These are phyloP conservation scores for Rubia peregrina DNA, from an alignment of 305 asterid species.

Conservation along the genomic window DNA sequence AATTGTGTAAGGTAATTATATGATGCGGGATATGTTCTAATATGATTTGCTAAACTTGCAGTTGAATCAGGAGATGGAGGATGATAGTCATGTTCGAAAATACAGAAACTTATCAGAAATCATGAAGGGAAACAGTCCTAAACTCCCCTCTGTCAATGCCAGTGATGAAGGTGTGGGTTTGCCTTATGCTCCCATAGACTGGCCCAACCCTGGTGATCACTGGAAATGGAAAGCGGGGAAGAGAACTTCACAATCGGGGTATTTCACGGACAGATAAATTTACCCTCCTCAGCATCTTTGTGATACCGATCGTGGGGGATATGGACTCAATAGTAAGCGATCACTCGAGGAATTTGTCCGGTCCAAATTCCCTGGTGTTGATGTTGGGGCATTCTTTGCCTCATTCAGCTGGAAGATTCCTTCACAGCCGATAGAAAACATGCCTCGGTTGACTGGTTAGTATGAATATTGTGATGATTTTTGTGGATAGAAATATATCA, in stretches of 20 bases:
- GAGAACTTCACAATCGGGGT: conserved; percentile 45
- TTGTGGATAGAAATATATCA: too few relatives aligned
- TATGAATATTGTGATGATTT: too few relatives aligned
- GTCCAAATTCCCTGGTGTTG: too few relatives aligned
- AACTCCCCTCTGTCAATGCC: conserved; percentile 48
- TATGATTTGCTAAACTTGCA: too few relatives aligned
- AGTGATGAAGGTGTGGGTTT: conserved; percentile 59
- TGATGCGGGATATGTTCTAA: too few relatives aligned
- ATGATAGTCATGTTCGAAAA: too few relatives aligned
- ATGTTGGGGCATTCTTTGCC: too few relatives aligned
- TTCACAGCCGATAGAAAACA: too few relatives aligned
- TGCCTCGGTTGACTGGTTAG: too few relatives aligned
- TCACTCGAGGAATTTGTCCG: conserved; percentile 34
- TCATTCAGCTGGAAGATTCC: too few relatives aligned
- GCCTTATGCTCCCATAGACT: conserved; percentile 79
- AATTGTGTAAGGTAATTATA: too few relatives aligned
- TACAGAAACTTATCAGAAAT: background rate
- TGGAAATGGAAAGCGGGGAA: conserved; percentile 85
- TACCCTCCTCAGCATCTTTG: conserved; percentile 47
- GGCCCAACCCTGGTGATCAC: conserved; percentile 77
- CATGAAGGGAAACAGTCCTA: conserved; percentile 34
- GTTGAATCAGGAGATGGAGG: background rate
- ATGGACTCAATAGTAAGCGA: conserved; percentile 48
- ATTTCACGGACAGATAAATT: conserved; percentile 46
- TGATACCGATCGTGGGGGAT: conserved; percentile 16